Base-by-base conservation (phyloP, 805 yeast genomes). In the Metschnikowia baotianmanensis region DNA sequence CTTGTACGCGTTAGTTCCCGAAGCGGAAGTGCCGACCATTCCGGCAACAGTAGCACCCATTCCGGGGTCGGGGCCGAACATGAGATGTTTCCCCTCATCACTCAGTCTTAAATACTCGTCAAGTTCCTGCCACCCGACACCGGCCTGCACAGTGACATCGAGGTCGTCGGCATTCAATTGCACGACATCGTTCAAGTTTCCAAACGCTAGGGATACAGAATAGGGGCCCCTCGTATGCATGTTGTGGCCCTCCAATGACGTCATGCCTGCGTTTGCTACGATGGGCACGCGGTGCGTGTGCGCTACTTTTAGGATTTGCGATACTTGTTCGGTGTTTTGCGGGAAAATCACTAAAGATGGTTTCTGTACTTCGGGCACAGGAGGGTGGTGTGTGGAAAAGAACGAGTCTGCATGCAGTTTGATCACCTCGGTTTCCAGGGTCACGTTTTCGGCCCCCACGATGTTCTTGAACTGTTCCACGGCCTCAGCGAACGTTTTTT, bases 1-100 rank as follows among this genome's bases (percentile, higher is more conserved):
- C 44, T 81, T 71, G 36, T 81, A 82, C 10, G 95, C 91, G 53
- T 86, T 86, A 9, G 93, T 83, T 9, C 95, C 95, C 15, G 89
- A 82, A 38, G 91, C 86, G 8, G 85, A 79, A 2, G 88, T 86
- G 18, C 78, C 86, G 29, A 84, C 79, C 95, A 86, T 86, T 5
- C 95, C 95, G 25, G 88, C 95, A 45, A 86, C 79, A 42, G 82
- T 71, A 2, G 95, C 96, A n/a, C 91, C 91, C 44, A 90, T 86
- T 10, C 95, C 95, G 1, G 95, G 95, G 60, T 86, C 95, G 4
- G 93, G 90, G 0, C 91, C 93, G 57, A 86, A 84, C 66, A 80
- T 68, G 35, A 85, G 67, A 33, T 68, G 67, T 29, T 55, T 55
- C 1, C 65, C 67, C 12, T 53, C 57, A 1, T 78, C 80, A 43